phyloP scores from a whole-genome alignment of 305 asterid genomes.

The Fraxinus ornus region DNA sequence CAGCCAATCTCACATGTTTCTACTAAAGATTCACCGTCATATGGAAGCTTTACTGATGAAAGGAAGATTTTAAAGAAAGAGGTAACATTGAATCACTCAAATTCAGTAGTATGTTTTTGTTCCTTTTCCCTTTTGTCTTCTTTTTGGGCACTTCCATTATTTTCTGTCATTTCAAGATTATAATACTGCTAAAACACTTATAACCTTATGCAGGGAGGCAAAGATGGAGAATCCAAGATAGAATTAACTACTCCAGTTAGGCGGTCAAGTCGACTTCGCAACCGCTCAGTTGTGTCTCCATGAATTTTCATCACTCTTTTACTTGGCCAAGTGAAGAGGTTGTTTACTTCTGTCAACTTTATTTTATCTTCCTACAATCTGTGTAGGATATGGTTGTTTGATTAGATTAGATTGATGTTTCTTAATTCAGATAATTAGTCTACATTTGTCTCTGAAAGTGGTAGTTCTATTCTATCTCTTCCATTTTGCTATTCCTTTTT shows the following conservation, averaged over 20 bases:
- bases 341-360: not conserved
- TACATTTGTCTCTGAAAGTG: not conserved
- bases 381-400: not conserved
- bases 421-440: not conserved
- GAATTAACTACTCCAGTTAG: slow-evolving; percentile 58
- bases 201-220: slow-evolving; percentile 39
- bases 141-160: not conserved
- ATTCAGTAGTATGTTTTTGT: not conserved
- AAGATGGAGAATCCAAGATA: slow-evolving; percentile 36
- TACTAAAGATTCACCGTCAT: slow-evolving; percentile 31
- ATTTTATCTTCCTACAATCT: not conserved
- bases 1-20: slow-evolving; percentile 20
- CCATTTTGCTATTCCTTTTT: not conserved
- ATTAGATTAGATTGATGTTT: not conserved
- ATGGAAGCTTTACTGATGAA: slow-evolving; percentile 48
- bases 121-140: no score
- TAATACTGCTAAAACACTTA: not conserved
- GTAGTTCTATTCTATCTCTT: not conserved
- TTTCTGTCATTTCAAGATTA: not conserved
- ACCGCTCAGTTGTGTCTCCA: slow-evolving; percentile 46
- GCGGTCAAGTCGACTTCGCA: slow-evolving; percentile 69
- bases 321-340: slow-evolving; percentile 1
- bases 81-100: slow-evolving; percentile 32
- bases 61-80: slow-evolving; percentile 44
- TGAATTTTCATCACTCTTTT: slow-evolving; percentile 24